Conservation (phyloP, 2,329 filamentous ascomycete genomes). For the Diaporthe longicolla region DNA sequence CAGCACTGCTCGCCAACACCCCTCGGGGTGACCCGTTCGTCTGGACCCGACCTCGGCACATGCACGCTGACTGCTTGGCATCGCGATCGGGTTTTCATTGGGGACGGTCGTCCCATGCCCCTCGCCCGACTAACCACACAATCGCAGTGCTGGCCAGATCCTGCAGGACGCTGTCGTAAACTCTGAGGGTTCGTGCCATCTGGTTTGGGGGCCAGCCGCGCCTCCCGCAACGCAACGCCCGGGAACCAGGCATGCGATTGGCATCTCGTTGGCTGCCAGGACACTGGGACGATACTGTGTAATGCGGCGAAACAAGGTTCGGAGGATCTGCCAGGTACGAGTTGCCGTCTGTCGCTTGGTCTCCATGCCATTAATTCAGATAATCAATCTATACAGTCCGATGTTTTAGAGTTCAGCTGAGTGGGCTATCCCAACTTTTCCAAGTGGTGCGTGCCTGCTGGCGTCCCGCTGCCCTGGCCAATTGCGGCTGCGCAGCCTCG, state of each 20-base stretch:
- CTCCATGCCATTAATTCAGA: slow-evolving; percentile 26
- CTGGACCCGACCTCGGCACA: slow-evolving; percentile 33
- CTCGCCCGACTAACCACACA: slow-evolving; percentile 14
- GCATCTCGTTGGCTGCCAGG: slow-evolving; percentile 29
- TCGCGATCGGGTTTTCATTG: slow-evolving; percentile 29
- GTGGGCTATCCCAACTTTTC: slow-evolving; percentile 1
- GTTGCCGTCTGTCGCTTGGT: slow-evolving; percentile 17
- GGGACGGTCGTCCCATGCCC: slow-evolving; percentile 13
- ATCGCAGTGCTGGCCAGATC: slow-evolving; percentile 8
- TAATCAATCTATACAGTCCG: slow-evolving; percentile 19
- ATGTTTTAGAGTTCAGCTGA: slow-evolving; percentile 30
- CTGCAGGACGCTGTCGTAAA: slow-evolving; percentile 22
- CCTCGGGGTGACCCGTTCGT: slow-evolving; percentile 35
- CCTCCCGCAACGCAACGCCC: slow-evolving; percentile 16
- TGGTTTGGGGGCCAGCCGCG: slow-evolving; percentile 22
- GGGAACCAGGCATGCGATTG: slow-evolving; percentile 15
- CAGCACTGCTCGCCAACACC: slow-evolving; percentile 1
- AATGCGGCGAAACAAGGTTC: slow-evolving; percentile 30
- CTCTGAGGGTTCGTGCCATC: slow-evolving; percentile 1
- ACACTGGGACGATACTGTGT: slow-evolving; percentile 7
- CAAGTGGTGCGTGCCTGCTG: background rate
- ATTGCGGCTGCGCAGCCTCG: slow-evolving; percentile 1
- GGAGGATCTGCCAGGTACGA: slow-evolving; percentile 34
- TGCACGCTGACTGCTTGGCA: slow-evolving; percentile 25
- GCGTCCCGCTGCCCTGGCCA: background rate